These are phyloP conservation scores for Aspergillus biplanus DNA, from an alignment of 495 filamentous ascomycete species.

Conservation along the genomic window DNA sequence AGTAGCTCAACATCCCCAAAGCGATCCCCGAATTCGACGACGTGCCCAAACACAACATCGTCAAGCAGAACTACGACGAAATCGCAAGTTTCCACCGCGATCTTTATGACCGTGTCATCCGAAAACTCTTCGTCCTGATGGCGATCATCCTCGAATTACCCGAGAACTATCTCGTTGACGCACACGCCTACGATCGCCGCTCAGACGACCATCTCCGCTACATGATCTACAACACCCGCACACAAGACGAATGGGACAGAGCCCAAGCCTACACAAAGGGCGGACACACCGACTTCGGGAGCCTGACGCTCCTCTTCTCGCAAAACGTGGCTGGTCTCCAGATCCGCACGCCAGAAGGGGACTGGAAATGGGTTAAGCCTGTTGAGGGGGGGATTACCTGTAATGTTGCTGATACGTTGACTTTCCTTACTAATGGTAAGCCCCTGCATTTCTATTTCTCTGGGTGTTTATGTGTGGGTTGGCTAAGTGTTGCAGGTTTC, in stretches of 20 bases:
- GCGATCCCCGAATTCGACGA: slow-evolving; percentile 45
- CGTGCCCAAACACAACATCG: slow-evolving; percentile 30
- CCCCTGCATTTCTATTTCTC: neutral
- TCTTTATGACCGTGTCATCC: slow-evolving; percentile 26
- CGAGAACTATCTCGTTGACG: slow-evolving; percentile 51
- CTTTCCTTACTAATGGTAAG: slow-evolving; percentile 42
- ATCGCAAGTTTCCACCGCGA: slow-evolving; percentile 31
- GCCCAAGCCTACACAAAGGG: slow-evolving; percentile 44
- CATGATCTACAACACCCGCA: slow-evolving; percentile 57
- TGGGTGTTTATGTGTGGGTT: neutral
- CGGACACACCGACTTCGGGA: slow-evolving; percentile 61
- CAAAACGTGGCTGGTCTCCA: slow-evolving; percentile 59
- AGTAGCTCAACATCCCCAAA: slow-evolving; percentile 53
- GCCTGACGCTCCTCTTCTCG: slow-evolving; percentile 56
- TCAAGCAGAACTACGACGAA: slow-evolving; percentile 26
- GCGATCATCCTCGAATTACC: slow-evolving; percentile 57
- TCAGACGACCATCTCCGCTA: slow-evolving; percentile 57
- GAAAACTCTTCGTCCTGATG: slow-evolving; percentile 39
- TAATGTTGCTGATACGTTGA: slow-evolving; percentile 52
- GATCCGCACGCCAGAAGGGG: slow-evolving; percentile 45
- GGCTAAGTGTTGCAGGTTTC: slow-evolving; percentile 29
- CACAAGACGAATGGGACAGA: slow-evolving; percentile 48
- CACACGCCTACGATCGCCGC: slow-evolving; percentile 51
- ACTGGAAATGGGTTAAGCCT: slow-evolving; percentile 54
- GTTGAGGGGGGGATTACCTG: slow-evolving; percentile 49